Evolutionary conservation across 2,329 filamentous ascomycete genomes (phyloP).

Genomic region (Oidium heveae): DNA sequence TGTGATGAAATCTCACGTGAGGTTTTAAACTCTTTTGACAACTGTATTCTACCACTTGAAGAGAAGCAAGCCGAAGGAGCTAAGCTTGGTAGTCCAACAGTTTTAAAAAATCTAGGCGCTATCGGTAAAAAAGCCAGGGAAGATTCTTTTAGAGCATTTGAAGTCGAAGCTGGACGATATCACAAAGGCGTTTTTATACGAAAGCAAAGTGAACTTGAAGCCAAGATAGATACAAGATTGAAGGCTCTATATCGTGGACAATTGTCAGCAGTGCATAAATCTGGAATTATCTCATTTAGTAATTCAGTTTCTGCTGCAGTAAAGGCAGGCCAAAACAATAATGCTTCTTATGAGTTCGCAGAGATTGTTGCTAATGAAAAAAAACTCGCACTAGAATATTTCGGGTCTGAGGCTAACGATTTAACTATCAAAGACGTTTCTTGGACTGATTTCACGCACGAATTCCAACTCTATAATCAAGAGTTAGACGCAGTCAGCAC

Average conservation of each 20-base stretch:
- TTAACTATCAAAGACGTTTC: slow-evolving; percentile 53
- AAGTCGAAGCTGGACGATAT: slow-evolving; percentile 74
- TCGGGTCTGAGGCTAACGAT: slow-evolving; percentile 49
- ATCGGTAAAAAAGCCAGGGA: slow-evolving; percentile 47
- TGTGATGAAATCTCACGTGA: slow-evolving; percentile 92
- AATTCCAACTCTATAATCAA: slow-evolving; percentile 59
- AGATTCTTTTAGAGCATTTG: slow-evolving; percentile 60
- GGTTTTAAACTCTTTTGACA: slow-evolving; percentile 63
- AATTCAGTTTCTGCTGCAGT: slow-evolving; percentile 71
- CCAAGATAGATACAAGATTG: slow-evolving; percentile 66
- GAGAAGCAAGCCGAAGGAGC: slow-evolving; percentile 56
- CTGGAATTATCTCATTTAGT: slow-evolving; percentile 59
- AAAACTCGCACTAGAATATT: slow-evolving; percentile 45
- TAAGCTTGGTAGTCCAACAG: slow-evolving; percentile 43
- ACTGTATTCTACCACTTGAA: slow-evolving; percentile 59
- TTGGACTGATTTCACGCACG: slow-evolving; percentile 73
- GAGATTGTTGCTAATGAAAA: slow-evolving; percentile 77
- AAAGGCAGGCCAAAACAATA: slow-evolving; percentile 80
- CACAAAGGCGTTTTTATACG: slow-evolving; percentile 85
- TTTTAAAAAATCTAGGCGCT: slow-evolving; percentile 50
- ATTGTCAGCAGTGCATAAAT: slow-evolving; percentile 68
- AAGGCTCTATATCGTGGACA: slow-evolving; percentile 80
- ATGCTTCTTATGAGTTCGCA: slow-evolving; percentile 77
- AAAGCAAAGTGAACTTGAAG: slow-evolving; percentile 64
- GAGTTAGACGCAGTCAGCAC: slow-evolving; percentile 75